A percentile compares a stretch with the other conserved stretches of the same genome.
phyloP scores from a whole-genome alignment of 192 early-diverging fungal genomes.

The Entomortierella chlamydospora region DNA sequence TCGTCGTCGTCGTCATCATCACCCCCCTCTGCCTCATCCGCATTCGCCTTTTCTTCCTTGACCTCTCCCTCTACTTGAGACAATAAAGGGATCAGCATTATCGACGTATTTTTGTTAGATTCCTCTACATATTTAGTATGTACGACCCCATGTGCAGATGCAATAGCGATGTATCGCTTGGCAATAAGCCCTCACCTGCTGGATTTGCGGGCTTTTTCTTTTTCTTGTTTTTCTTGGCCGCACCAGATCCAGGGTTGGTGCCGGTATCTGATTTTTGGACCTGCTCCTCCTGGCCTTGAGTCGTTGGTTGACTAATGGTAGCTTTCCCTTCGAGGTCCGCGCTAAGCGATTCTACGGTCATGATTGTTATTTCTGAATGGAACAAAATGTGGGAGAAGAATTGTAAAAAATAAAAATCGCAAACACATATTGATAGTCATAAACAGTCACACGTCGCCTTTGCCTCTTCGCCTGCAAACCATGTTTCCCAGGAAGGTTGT shows the following conservation, averaged over 20 bases:
- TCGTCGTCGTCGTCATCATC: conserved; percentile 56
- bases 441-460: neutral
- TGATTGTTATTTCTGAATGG: conserved; percentile 3
- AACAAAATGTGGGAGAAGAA: neutral
- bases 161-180: too few species aligned
- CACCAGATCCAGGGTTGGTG: conserved; percentile 14
- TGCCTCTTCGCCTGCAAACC: too few species aligned
- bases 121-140: too few species aligned
- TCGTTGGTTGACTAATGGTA: conserved; percentile 9
- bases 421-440: neutral
- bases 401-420: neutral
- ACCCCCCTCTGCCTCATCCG: conserved; percentile 55
- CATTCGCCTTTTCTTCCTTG: conserved; percentile 22
- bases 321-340: conserved; percentile 24
- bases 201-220: conserved; percentile 55
- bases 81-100: neutral
- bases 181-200: too few species aligned
- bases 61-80: conserved; percentile 1
- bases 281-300: conserved; percentile 24
- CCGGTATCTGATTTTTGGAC: neutral
- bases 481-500: neutral
- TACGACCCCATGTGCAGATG: too few species aligned
- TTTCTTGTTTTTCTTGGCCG: conserved; percentile 66
- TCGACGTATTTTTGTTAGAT: neutral
- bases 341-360: conserved; percentile 40